Conservation (phyloP, 805 yeast species). For the Kuraishia ogatae region DNA sequence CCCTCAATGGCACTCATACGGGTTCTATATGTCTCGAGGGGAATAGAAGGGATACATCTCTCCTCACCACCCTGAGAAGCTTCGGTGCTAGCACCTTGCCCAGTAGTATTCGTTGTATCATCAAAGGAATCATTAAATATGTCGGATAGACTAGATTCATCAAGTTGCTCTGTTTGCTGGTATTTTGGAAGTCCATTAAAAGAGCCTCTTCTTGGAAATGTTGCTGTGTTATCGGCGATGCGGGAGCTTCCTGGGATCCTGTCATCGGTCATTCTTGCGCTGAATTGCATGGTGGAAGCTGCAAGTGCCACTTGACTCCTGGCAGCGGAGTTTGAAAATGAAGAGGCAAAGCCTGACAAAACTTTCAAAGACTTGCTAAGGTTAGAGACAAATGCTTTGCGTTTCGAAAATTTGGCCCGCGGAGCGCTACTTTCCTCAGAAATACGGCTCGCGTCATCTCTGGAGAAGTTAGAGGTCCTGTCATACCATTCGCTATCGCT, state of each 20-base stretch:
- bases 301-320: background rate
- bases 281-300: slow-evolving; percentile 1
- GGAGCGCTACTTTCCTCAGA: background rate
- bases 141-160: background rate
- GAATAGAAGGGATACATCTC: background rate
- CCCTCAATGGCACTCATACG: background rate
- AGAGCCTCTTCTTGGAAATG: background rate
- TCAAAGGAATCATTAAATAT: background rate
- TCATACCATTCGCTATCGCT: background rate
- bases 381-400: background rate
- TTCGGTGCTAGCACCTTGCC: background rate
- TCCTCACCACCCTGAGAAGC: background rate
- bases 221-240: background rate
- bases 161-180: background rate
- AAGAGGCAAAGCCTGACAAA: background rate
- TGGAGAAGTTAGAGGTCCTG: background rate
- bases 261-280: background rate
- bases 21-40: slow-evolving; percentile 3
- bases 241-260: background rate
- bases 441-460: background rate
- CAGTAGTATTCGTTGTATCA: background rate
- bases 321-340: background rate
- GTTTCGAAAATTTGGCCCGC: background rate
- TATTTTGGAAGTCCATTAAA: background rate
- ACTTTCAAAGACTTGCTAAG: background rate